Evolutionary conservation across 2,329 filamentous ascomycete genomes (phyloP).

Genomic region (Myriosclerotinia curreyana): DNA sequence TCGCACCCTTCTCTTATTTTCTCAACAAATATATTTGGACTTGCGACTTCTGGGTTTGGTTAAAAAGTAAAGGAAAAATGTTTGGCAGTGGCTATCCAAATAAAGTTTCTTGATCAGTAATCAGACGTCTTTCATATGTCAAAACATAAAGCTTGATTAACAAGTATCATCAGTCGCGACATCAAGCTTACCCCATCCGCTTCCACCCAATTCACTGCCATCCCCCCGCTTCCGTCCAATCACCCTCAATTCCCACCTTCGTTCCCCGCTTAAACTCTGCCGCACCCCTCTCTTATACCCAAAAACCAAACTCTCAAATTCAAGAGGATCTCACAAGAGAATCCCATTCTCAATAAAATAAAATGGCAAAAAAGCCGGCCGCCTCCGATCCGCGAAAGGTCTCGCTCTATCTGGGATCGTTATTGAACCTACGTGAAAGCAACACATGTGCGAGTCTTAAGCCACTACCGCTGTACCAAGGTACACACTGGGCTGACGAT

Average conservation of each 20-base stretch:
- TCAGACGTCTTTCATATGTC: neutral
- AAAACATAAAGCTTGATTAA: neutral
- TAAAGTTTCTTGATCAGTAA: neutral
- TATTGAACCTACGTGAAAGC: neutral
- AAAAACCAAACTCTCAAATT: neutral
- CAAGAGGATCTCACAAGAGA: neutral
- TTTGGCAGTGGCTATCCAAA: neutral
- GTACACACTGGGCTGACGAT: neutral
- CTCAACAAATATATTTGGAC: neutral
- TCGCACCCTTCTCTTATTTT: accelerated
- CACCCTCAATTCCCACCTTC: neutral
- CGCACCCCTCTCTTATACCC: neutral
- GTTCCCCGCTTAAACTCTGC: neutral
- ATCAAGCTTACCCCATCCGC: neutral
- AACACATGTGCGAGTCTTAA: neutral
- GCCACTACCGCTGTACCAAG: neutral
- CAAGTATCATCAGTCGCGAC: neutral
- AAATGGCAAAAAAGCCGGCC: neutral
- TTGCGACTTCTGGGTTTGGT: neutral
- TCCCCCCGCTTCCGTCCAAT: neutral
- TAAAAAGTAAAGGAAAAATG: neutral
- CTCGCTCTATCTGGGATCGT: neutral
- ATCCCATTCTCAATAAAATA: neutral
- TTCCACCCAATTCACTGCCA: neutral
- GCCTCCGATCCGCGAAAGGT: neutral